These are phyloP conservation scores for Phytophthora citrophthora DNA, from an alignment of 352 stramenopile genomes.

Conservation along the genomic window DNA sequence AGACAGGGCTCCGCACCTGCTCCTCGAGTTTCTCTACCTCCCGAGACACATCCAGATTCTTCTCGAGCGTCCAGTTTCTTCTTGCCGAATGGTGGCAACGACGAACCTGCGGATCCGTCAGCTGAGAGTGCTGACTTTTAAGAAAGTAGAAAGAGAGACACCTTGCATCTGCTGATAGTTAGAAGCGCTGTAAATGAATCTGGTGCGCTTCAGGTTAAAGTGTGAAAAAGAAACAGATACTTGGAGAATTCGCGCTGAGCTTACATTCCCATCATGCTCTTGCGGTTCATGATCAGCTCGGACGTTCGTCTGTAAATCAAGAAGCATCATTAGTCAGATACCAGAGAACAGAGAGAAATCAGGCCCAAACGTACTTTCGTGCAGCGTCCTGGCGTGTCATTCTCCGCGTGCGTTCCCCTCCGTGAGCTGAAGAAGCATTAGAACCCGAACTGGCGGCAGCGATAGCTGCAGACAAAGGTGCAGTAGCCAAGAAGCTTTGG, in stretches of 20 bases:
- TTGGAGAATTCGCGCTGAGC: constrained; percentile 5
- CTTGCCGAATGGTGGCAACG: constrained; percentile 47
- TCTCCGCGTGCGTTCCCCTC: constrained; percentile 53
- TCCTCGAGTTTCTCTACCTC: constrained; percentile 24
- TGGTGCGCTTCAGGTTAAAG: constrained; percentile 19
- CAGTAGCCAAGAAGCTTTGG: constrained; percentile 82
- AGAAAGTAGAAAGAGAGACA: constrained; percentile 15
- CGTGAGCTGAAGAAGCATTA: constrained; percentile 4
- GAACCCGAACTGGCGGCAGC: constrained; percentile 38
- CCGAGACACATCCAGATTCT: constrained; percentile 10
- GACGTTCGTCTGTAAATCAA: constrained; percentile 68
- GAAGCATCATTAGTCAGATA: constrained; percentile 2
- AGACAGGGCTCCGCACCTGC: constrained; percentile 24
- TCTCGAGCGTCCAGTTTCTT: constrained; percentile 66
- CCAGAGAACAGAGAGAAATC: not conserved
- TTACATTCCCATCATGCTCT: constrained; percentile 57
- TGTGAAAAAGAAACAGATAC: constrained; percentile 12
- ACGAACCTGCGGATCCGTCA: constrained; percentile 37
- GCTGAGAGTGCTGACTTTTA: constrained; percentile 78
- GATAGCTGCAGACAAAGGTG: constrained; percentile 51
- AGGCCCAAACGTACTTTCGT: constrained; percentile 60
- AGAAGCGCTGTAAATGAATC: constrained; percentile 37
- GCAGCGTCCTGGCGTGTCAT: constrained; percentile 80
- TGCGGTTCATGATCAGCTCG: constrained; percentile 86
- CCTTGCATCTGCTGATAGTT: constrained; percentile 5